Percentiles rank a stretch among this genome's conserved stretches.
Evolutionary conservation across 2,329 filamentous ascomycete species (phyloP).

Genomic region (Didymellaceae sp.): DNA sequence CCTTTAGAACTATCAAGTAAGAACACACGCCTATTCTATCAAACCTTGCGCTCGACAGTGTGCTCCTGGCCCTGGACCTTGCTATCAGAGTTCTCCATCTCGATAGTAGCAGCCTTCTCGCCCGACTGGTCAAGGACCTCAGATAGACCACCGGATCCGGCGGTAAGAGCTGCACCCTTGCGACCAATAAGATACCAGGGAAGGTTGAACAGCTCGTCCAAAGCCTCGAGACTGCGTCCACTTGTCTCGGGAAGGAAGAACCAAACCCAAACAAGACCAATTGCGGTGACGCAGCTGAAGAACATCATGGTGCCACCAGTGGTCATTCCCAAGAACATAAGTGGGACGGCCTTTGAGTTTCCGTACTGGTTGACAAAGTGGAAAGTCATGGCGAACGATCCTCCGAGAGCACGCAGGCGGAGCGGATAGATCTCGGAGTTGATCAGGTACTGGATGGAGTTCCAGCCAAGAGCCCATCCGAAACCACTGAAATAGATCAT

Average conservation of each 20-base stretch:
- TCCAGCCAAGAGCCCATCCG: constrained; percentile 62
- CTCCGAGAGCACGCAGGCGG: constrained; percentile 73
- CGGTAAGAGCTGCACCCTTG: constrained; percentile 45
- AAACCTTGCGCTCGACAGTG: constrained; percentile 30
- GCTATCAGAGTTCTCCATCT: constrained; percentile 33
- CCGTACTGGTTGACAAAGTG: constrained; percentile 83
- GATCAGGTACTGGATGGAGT: constrained; percentile 78
- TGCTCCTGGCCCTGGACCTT: constrained; percentile 20
- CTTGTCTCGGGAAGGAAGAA: constrained; percentile 76
- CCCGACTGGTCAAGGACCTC: constrained; percentile 42
- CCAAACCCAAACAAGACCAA: constrained; percentile 74
- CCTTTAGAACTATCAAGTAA: not conserved
- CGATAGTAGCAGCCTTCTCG: constrained; percentile 39
- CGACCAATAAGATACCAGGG: constrained; percentile 77
- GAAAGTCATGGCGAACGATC: constrained; percentile 76
- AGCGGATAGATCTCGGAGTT: constrained; percentile 80
- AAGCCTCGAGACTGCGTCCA: constrained; percentile 68
- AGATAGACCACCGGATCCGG: constrained; percentile 39
- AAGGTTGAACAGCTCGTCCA: constrained; percentile 74
- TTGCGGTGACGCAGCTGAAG: constrained; percentile 70
- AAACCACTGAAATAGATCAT: constrained; percentile 66
- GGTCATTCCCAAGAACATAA: constrained; percentile 70
- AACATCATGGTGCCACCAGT: constrained; percentile 77
- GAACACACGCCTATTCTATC: too few species aligned
- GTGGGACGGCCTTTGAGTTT: constrained; percentile 73